Evolutionary conservation across 768 basidiomycete genomes (phyloP).

Genomic region (Macrolepiota fuliginosa): DNA sequence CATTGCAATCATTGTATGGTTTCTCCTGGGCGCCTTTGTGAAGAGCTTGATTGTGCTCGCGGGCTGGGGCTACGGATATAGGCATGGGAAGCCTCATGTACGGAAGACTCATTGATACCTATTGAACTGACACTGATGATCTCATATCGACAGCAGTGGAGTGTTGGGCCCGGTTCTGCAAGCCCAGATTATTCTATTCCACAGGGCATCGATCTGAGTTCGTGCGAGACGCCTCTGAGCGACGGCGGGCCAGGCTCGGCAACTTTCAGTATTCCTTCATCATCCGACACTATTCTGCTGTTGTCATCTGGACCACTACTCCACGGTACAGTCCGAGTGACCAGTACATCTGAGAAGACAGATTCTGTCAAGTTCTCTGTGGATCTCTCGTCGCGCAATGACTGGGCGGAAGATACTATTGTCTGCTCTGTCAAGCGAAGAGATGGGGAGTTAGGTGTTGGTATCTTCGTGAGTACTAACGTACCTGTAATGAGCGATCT

Average conservation of each 20-base stretch:
- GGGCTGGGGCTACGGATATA: neutral
- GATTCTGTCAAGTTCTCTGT: slow-evolving; percentile 2
- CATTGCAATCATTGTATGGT: neutral
- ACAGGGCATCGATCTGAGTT: neutral
- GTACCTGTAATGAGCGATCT: neutral
- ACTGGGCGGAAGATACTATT: neutral
- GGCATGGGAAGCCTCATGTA: slow-evolving; percentile 3
- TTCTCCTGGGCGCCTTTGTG: neutral
- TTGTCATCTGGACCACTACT: neutral
- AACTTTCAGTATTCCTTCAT: neutral
- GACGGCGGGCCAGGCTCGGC: neutral
- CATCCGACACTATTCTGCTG: slow-evolving; percentile 6
- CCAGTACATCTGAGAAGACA: neutral
- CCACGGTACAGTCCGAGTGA: slow-evolving; percentile 3
- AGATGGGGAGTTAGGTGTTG: slow-evolving; percentile 9
- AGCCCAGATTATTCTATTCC: slow-evolving; percentile 8
- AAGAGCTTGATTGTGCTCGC: neutral
- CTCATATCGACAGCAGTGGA: slow-evolving; percentile 2
- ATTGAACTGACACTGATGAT: neutral
- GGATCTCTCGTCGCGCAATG: neutral
- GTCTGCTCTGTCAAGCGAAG: slow-evolving; percentile 1
- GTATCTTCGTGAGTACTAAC: slow-evolving; percentile 4
- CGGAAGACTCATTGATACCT: neutral
- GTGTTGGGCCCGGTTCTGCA: neutral
- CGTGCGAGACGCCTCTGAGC: slow-evolving; percentile 8